Percentiles rank a stretch among this genome's conserved stretches.
These are phyloP conservation scores for Penicillium sp. DNA, from an alignment of 2,329 filamentous ascomycete genomes.

Conservation along the genomic window DNA sequence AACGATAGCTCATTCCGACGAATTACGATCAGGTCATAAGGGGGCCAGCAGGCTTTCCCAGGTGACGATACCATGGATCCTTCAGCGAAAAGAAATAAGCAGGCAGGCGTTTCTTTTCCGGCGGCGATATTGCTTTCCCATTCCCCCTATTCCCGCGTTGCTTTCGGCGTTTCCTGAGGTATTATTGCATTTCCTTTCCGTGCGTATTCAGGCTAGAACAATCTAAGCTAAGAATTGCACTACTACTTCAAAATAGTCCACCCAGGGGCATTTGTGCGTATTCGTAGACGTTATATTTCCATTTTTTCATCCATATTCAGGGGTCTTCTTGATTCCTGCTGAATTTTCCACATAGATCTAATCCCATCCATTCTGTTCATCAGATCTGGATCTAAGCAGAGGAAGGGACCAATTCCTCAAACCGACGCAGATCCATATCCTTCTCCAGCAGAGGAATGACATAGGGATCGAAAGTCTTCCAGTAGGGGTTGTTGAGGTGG, in stretches of 20 bases:
- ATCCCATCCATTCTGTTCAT: not conserved
- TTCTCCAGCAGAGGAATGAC: conserved; percentile 66
- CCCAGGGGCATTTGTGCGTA: not conserved
- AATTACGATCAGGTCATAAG: not conserved
- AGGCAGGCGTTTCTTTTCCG: conserved; percentile 2
- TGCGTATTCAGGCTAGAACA: not conserved
- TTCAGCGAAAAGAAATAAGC: not conserved
- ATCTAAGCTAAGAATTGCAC: not conserved
- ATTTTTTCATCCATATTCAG: not conserved
- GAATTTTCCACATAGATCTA: not conserved
- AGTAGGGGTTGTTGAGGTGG: conserved; percentile 68
- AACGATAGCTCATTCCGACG: conserved; percentile 6
- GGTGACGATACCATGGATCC: not conserved
- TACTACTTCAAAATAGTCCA: not conserved
- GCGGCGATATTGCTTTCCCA: not conserved
- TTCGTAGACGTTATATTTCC: not conserved
- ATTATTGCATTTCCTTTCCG: not conserved
- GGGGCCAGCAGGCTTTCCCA: not conserved
- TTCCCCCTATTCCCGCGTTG: not conserved
- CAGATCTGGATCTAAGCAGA: conserved; percentile 2
- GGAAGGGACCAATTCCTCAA: conserved; percentile 60
- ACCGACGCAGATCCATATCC: conserved; percentile 66
- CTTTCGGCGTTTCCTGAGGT: not conserved
- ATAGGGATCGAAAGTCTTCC: conserved; percentile 74
- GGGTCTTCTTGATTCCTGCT: not conserved